Evolutionary conservation across 2,329 filamentous ascomycete species (phyloP).

Genomic region (Sclerotinia subarctica): DNA sequence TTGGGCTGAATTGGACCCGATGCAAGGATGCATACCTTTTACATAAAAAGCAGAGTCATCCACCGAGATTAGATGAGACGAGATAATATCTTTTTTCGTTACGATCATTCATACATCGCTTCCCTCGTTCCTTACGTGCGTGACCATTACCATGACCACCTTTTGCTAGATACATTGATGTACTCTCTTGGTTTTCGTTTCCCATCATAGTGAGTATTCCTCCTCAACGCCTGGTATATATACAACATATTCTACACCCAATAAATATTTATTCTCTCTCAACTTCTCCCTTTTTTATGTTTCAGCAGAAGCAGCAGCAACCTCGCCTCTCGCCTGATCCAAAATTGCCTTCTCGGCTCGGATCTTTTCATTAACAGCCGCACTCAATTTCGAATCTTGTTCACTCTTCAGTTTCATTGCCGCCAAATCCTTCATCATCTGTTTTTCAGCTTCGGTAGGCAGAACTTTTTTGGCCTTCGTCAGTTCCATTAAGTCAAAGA

Average conservation of each 20-base stretch:
- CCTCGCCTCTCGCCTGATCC: slow-evolving; percentile 48
- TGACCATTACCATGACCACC: neutral
- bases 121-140: neutral
- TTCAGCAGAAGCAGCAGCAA: slow-evolving; percentile 18
- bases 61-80: slow-evolving; percentile 1
- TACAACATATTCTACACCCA: slow-evolving; percentile 17
- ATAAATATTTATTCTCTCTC: neutral
- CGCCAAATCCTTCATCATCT: slow-evolving; percentile 55
- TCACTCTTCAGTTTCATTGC: slow-evolving; percentile 51
- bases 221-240: slow-evolving; percentile 29
- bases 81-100: slow-evolving; percentile 11
- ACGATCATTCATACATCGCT: slow-evolving; percentile 15
- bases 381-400: slow-evolving; percentile 53
- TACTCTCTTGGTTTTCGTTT: neutral
- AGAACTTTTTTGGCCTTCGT: slow-evolving; percentile 58
- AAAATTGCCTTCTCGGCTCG: slow-evolving; percentile 61
- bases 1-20: neutral
- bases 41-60: slow-evolving; percentile 8
- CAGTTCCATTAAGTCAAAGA: slow-evolving; percentile 58
- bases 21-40: slow-evolving; percentile 10
- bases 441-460: slow-evolving; percentile 57
- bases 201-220: slow-evolving; percentile 16
- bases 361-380: slow-evolving; percentile 53
- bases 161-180: neutral
- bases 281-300: neutral